Percentiles rank a stretch among this genome's conserved stretches.
These are phyloP conservation scores for Schwanniomyces polymorphus DNA, from an alignment of 805 yeast species.

Conservation along the genomic window DNA sequence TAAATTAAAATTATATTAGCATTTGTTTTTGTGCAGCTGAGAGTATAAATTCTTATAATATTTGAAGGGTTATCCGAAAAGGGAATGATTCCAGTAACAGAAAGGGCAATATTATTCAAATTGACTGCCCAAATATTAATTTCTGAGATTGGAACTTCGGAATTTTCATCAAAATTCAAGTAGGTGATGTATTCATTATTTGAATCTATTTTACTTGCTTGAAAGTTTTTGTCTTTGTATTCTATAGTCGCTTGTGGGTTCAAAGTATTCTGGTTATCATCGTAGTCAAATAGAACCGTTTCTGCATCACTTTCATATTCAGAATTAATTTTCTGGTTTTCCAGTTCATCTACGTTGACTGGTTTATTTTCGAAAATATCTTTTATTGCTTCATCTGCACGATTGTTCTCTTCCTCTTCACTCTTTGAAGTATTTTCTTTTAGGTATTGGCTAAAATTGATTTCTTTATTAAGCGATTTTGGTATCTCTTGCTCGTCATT, in stretches of 20 bases:
- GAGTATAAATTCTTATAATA: conserved; percentile 10
- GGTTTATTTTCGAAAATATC: not conserved
- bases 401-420: not conserved
- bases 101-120: not conserved
- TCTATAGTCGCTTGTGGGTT: conserved; percentile 1
- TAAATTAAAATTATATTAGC: conserved; percentile 6
- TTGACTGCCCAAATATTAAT: conserved; percentile 1
- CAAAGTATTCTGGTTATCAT: conserved; percentile 3
- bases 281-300: conserved; percentile 24
- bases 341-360: not conserved
- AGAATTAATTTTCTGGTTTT: not conserved
- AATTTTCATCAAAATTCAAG: conserved; percentile 8
- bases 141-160: not conserved
- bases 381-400: conserved; percentile 1
- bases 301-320: conserved; percentile 26
- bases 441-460: conserved; percentile 5
- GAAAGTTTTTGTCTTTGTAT: conserved; percentile 6
- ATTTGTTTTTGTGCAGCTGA: conserved; percentile 1
- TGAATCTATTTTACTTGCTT: conserved; percentile 11
- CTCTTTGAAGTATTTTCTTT: not conserved
- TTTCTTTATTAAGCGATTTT: not conserved
- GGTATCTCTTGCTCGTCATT: not conserved
- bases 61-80: conserved; percentile 1
- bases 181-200: conserved; percentile 6
- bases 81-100: not conserved